phyloP scores from a whole-genome alignment of 208 protist genomes.

The Leishmania turanica region DNA sequence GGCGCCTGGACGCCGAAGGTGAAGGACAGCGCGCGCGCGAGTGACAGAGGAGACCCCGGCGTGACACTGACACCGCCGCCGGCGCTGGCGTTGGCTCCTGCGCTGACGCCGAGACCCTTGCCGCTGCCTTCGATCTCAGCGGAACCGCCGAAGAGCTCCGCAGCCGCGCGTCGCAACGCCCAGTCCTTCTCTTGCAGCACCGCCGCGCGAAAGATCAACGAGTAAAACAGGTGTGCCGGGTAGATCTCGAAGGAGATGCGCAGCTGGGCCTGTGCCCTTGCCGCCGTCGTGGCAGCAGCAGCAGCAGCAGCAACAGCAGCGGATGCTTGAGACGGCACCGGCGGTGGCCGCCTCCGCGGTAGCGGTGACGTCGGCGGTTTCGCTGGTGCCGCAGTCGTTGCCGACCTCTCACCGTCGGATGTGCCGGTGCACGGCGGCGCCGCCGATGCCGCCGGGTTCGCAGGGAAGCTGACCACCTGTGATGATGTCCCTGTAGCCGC shows the following conservation, averaged over 20 bases:
- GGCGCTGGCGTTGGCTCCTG: not conserved
- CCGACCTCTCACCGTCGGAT: not conserved
- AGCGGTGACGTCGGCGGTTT: not conserved
- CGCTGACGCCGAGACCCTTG: not conserved
- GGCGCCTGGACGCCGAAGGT: conserved; percentile 1
- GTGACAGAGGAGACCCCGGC: conserved; percentile 11
- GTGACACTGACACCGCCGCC: not conserved
- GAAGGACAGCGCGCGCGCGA: conserved; percentile 18
- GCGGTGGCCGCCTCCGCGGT: not conserved
- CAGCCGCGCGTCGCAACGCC: conserved; percentile 29
- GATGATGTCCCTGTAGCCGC: not conserved
- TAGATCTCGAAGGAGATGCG: conserved; percentile 56
- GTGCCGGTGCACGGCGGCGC: not conserved
- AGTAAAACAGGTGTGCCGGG: conserved; percentile 53
- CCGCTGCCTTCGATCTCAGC: conserved; percentile 14
- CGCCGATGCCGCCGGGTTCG: not conserved
- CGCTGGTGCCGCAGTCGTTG: not conserved
- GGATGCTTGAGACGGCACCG: not conserved
- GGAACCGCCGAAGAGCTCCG: conserved; percentile 36
- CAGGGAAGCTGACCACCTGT: not conserved
- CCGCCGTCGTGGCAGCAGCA: not conserved
- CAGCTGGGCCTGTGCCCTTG: conserved; percentile 14
- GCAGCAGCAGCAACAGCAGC: conserved; percentile 1
- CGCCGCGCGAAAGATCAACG: conserved; percentile 26
- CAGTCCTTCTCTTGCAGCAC: conserved; percentile 63